These are phyloP conservation scores for Lipomyces spencermartinsiae DNA, from an alignment of 805 yeast species.

Conservation along the genomic window DNA sequence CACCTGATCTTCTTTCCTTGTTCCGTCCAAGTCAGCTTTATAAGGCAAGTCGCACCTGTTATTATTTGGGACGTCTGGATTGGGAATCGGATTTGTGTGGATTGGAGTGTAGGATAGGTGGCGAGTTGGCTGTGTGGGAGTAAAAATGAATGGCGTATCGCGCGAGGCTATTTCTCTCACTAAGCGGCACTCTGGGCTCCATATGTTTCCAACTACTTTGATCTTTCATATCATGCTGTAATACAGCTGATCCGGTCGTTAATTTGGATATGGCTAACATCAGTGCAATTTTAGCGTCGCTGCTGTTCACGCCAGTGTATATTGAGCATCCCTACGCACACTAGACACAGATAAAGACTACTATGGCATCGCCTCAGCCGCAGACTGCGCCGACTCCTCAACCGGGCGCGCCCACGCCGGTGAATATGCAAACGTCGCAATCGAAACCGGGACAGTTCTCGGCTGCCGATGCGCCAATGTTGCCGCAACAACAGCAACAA, in stretches of 20 bases:
- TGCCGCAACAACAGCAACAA: constrained; percentile 19
- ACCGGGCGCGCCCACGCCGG: constrained; percentile 7
- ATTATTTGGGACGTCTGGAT: not conserved
- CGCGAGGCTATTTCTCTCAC: not conserved
- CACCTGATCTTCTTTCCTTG: not conserved
- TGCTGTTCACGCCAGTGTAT: not conserved
- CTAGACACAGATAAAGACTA: not conserved
- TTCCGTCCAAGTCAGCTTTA: not conserved
- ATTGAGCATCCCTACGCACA: not conserved
- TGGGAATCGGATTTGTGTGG: not conserved
- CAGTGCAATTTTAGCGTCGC: not conserved
- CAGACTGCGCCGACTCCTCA: constrained; percentile 20
- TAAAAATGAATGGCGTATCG: not conserved
- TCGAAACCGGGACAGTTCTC: not conserved
- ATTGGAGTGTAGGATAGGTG: not conserved
- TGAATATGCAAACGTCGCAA: constrained; percentile 7
- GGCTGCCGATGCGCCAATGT: not conserved
- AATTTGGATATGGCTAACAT: not conserved
- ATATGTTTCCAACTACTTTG: not conserved
- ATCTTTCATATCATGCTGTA: not conserved
- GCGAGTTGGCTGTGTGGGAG: not conserved
- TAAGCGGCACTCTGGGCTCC: not conserved
- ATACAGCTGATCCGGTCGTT: not conserved
- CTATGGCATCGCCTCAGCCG: constrained; percentile 28
- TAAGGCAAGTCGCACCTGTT: not conserved